These are phyloP conservation scores for Cynanchum wilfordii DNA, from an alignment of 257 asterid genomes.

Conservation along the genomic window DNA sequence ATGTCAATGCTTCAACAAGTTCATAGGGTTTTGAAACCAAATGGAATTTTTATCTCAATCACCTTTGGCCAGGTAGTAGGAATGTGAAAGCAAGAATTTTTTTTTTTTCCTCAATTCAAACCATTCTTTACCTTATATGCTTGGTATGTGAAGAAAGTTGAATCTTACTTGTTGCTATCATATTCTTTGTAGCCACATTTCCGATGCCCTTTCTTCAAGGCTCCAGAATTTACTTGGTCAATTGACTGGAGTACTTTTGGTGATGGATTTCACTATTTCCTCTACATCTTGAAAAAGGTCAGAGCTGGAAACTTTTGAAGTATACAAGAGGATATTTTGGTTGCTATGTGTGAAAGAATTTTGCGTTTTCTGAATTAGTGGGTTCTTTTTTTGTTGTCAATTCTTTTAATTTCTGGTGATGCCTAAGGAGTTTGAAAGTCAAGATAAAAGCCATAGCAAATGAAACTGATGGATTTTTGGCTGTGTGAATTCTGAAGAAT, in stretches of 20 bases:
- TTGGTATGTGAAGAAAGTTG: neutral
- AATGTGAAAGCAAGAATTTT: neutral
- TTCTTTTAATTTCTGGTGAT: neutral
- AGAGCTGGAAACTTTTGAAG: conserved; percentile 5
- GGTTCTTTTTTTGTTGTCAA: neutral
- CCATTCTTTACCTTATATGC: neutral
- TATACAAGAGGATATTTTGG: neutral
- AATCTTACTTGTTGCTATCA: conserved; percentile 1
- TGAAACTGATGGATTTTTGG: neutral
- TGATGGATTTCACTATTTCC: conserved; percentile 85
- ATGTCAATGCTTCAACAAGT: conserved; percentile 78
- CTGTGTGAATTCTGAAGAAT: conserved; percentile 6
- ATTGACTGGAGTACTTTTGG: conserved; percentile 85
- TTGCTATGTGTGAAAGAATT: neutral
- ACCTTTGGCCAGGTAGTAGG: conserved; percentile 82
- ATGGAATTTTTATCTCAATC: conserved; percentile 80
- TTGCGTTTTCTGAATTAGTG: neutral
- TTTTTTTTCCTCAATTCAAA: neutral
- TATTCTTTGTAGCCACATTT: conserved; percentile 68
- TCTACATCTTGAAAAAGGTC: conserved; percentile 86
- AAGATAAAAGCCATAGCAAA: neutral
- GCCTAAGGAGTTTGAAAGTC: neutral
- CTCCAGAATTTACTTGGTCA: conserved; percentile 79
- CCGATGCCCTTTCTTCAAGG: conserved; percentile 70
- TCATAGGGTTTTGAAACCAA: conserved; percentile 77